Evolutionary conservation across 169 alveolate genomes (phyloP).

Genomic region (Plasmodium reichenowi): DNA sequence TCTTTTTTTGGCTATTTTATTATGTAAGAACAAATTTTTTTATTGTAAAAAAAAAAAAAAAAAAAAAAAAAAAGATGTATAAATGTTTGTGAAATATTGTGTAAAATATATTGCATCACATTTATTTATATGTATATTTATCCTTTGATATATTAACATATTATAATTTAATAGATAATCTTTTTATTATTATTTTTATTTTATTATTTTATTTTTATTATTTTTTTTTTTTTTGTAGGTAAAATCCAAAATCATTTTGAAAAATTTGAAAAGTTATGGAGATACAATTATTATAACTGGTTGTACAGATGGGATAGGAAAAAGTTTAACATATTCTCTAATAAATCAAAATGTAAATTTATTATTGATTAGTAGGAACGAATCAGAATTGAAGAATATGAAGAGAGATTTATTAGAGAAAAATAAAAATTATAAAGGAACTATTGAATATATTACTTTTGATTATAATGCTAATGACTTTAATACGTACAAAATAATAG

Average conservation of each 20-base stretch:
- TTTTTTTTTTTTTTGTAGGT: slow-evolving; percentile 2
- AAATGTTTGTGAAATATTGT: too few relatives aligned
- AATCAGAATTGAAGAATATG: slow-evolving; percentile 31
- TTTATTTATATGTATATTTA: neutral
- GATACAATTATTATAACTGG: slow-evolving; percentile 82
- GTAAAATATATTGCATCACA: too few relatives aligned
- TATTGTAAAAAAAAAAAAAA: neutral
- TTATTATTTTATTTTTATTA: too few relatives aligned
- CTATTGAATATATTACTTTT: slow-evolving; percentile 39
- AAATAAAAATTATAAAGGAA: slow-evolving; percentile 35
- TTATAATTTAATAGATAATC: neutral
- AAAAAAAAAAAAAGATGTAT: too few relatives aligned
- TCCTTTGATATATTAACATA: neutral
- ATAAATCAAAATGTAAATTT: slow-evolving; percentile 49
- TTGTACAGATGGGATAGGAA: slow-evolving; percentile 85
- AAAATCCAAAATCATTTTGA: slow-evolving; percentile 26
- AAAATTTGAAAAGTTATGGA: slow-evolving; percentile 73
- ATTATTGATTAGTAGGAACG: slow-evolving; percentile 58
- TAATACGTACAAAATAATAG: slow-evolving; percentile 26
- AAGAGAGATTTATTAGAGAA: slow-evolving; percentile 28
- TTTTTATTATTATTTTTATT: neutral
- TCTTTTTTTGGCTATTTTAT: slow-evolving; percentile 36
- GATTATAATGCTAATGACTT: slow-evolving; percentile 53
- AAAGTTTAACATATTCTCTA: slow-evolving; percentile 78
- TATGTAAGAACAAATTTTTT: slow-evolving; percentile 34